phyloP scores from a whole-genome alignment of 768 basidiomycete species.

The Podaxis mareebaensis region DNA sequence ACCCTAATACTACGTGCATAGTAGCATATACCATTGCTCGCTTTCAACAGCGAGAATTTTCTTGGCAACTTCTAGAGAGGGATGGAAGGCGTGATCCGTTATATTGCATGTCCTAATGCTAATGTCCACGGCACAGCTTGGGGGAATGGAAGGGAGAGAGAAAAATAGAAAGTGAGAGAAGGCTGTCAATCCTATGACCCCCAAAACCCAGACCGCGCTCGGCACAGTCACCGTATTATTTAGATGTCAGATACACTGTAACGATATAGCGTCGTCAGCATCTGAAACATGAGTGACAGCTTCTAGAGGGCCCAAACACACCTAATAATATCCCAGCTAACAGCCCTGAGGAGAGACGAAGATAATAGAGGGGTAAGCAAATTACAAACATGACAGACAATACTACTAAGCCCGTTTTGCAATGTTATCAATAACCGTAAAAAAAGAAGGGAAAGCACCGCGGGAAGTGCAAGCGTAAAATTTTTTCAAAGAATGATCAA shows the following conservation, averaged over 20 bases:
- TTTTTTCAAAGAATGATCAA: not conserved
- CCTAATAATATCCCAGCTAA: constrained; percentile 5
- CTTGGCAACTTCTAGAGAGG: not conserved
- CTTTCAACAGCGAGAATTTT: constrained; percentile 10
- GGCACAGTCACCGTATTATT: constrained; percentile 2
- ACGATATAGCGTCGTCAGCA: not conserved
- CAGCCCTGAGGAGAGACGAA: constrained; percentile 1
- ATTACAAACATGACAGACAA: constrained; percentile 3
- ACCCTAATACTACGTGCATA: constrained; percentile 8
- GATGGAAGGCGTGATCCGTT: not conserved
- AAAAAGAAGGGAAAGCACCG: not conserved
- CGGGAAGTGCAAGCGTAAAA: not conserved
- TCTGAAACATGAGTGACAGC: not conserved
- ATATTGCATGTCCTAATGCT: not conserved
- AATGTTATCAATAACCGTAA: constrained; percentile 11
- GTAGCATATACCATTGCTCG: constrained; percentile 14
- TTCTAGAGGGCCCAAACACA: not conserved
- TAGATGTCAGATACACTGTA: constrained; percentile 3
- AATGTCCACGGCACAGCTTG: not conserved
- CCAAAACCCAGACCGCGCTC: not conserved
- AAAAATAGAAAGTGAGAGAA: not conserved
- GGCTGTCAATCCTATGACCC: not conserved
- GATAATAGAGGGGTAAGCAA: not conserved
- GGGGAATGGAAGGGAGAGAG: not conserved
- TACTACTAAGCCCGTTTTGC: constrained; percentile 10